A percentile compares a stretch with the other conserved stretches of the same genome.
phyloP scores from a whole-genome alignment of 768 basidiomycete species.

The Rhizopogon vinicolor region DNA sequence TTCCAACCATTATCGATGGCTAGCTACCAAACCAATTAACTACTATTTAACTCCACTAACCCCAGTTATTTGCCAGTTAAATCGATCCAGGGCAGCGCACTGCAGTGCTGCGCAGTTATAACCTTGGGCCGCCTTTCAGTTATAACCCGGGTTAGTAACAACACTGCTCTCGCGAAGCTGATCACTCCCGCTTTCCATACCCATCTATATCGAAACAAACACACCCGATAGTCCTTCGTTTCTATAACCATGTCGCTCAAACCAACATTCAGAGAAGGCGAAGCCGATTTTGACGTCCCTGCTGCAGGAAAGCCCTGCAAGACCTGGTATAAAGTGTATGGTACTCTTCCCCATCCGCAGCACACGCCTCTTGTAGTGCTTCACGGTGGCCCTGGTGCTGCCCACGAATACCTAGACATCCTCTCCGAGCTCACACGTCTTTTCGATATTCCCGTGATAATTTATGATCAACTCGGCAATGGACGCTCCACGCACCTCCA shows the following conservation, averaged over 20 bases:
- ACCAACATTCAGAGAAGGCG: conserved; percentile 23
- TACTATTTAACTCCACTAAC: too few relatives aligned
- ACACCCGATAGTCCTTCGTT: not conserved
- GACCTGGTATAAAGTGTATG: conserved; percentile 50
- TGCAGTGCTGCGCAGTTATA: too few relatives aligned
- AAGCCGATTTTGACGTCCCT: conserved; percentile 21
- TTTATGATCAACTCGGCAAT: conserved; percentile 55
- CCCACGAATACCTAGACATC: conserved; percentile 37
- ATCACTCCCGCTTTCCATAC: too few relatives aligned
- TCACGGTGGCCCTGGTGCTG: conserved; percentile 51
- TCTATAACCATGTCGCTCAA: not conserved
- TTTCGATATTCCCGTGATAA: conserved; percentile 40
- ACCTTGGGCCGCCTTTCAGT: too few relatives aligned
- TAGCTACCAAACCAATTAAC: too few relatives aligned
- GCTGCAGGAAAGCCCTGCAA: conserved; percentile 28
- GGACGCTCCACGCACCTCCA: conserved; percentile 51
- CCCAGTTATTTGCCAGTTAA: too few relatives aligned
- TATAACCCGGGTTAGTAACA: too few relatives aligned
- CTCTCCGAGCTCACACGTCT: conserved; percentile 33
- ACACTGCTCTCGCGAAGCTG: too few relatives aligned
- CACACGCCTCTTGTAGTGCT: conserved; percentile 42
- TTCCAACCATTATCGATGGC: too few relatives aligned
- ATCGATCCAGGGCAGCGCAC: too few relatives aligned
- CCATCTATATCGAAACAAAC: not conserved
- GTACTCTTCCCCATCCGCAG: conserved; percentile 32